Conservation (phyloP, 192 early-diverging fungal species). For the Ramicandelaber brevisporus region DNA sequence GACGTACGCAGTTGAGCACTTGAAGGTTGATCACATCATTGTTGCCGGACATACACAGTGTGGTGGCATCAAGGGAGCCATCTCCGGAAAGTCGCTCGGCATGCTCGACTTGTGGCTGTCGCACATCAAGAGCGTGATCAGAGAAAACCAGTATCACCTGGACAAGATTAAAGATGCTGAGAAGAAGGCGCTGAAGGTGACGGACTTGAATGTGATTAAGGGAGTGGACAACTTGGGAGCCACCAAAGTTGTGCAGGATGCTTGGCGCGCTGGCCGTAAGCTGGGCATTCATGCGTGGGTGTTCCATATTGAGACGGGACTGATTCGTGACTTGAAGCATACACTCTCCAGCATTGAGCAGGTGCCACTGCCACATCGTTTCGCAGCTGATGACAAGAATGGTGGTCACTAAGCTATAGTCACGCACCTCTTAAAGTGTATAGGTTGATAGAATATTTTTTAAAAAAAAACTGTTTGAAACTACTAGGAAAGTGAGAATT, state of each 20-base stretch:
- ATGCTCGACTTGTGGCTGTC: slow-evolving; percentile 80
- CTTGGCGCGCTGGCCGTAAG: slow-evolving; percentile 44
- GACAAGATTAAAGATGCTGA: slow-evolving; percentile 18
- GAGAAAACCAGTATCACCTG: slow-evolving; percentile 23
- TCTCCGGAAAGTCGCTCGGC: slow-evolving; percentile 32
- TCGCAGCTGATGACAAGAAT: too few species aligned
- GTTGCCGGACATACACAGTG: slow-evolving; percentile 70
- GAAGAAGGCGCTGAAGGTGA: slow-evolving; percentile 22
- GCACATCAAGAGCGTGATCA: slow-evolving; percentile 63
- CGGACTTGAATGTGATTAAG: slow-evolving; percentile 53
- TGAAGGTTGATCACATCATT: slow-evolving; percentile 82
- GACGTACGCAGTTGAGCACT: slow-evolving; percentile 76
- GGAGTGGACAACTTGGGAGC: slow-evolving; percentile 46
- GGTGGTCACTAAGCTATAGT: too few species aligned
- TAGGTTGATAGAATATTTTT: too few species aligned
- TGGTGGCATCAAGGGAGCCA: slow-evolving; percentile 38
- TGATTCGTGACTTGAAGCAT: slow-evolving; percentile 15
- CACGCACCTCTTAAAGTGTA: too few species aligned
- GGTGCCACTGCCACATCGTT: too few species aligned
- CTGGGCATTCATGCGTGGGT: slow-evolving; percentile 52
- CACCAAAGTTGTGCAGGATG: slow-evolving; percentile 56
- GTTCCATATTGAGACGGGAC: slow-evolving; percentile 32
- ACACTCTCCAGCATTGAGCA: slow-evolving; percentile 7
- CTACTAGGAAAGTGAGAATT: too few species aligned
- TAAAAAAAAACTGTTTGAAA: too few species aligned